Evolutionary conservation across 345 rosid species (phyloP).

Genomic region (Adansonia digitata): DNA sequence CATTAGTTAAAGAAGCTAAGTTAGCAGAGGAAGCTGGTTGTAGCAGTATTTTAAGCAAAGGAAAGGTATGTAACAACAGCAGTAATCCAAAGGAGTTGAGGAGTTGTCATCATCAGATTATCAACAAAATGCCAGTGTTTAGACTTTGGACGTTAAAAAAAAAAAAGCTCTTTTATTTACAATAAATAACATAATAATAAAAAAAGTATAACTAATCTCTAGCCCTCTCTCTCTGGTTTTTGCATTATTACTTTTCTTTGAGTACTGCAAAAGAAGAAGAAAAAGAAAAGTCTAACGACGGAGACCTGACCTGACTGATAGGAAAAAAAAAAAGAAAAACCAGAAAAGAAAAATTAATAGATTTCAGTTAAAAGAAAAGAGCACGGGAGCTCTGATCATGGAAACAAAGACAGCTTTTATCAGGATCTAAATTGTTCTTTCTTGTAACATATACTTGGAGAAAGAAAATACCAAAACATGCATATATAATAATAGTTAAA

Average conservation of each 20-base stretch:
- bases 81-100: constrained; percentile 20
- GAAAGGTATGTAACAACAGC: constrained; percentile 16
- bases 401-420: constrained; percentile 25
- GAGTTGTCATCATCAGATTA: constrained; percentile 34
- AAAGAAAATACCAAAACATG: constrained; percentile 1
- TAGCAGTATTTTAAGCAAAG: constrained; percentile 16
- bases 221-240: constrained; percentile 13
- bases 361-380: constrained; percentile 10
- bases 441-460: constrained; percentile 17
- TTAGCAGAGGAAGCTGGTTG: neutral
- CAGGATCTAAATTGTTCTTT: constrained; percentile 27
- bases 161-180: constrained; percentile 1
- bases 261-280: constrained; percentile 38
- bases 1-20: constrained; percentile 7
- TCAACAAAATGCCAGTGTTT: constrained; percentile 16
- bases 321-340: constrained; percentile 23
- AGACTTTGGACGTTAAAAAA: constrained; percentile 18
- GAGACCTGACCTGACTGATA: constrained; percentile 53
- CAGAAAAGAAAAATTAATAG: constrained; percentile 15
- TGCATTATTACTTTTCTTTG: constrained; percentile 35
- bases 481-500: neutral
- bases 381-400: constrained; percentile 22
- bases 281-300: constrained; percentile 35
- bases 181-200: neutral
- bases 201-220: neutral